phyloP scores from a whole-genome alignment of 1,139 yeast genomes.

The Lodderomyces oxycetoniae region DNA sequence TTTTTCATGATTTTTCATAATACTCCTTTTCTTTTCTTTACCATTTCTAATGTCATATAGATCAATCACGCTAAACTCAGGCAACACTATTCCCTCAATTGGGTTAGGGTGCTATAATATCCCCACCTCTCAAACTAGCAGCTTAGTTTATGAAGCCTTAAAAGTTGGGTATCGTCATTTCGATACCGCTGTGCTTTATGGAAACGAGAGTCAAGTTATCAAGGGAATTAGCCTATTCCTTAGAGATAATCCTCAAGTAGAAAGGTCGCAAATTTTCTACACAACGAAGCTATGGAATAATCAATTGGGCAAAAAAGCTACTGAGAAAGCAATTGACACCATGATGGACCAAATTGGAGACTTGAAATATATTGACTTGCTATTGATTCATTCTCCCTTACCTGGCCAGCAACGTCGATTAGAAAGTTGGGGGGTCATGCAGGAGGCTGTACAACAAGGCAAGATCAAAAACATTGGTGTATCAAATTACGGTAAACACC shows the following conservation, averaged over 20 bases:
- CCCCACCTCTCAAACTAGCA: slow-evolving; percentile 20
- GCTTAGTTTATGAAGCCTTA: slow-evolving; percentile 44
- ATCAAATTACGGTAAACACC: slow-evolving; percentile 62
- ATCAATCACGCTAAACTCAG: slow-evolving; percentile 15
- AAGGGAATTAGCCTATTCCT: slow-evolving; percentile 50
- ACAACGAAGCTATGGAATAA: slow-evolving; percentile 46
- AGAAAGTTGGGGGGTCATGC: slow-evolving; percentile 59
- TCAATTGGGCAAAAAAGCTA: slow-evolving; percentile 25
- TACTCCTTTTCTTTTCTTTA: background rate
- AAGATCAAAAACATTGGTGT: slow-evolving; percentile 60
- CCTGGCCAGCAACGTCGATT: slow-evolving; percentile 48
- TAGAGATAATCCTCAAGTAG: slow-evolving; percentile 41
- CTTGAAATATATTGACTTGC: slow-evolving; percentile 46
- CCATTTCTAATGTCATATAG: slow-evolving; percentile 11
- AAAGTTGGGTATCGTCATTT: slow-evolving; percentile 51
- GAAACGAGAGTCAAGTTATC: slow-evolving; percentile 55
- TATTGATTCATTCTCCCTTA: slow-evolving; percentile 58
- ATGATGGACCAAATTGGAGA: slow-evolving; percentile 26
- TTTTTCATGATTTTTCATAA: background rate
- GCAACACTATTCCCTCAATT: slow-evolving; percentile 30
- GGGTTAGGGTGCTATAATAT: slow-evolving; percentile 37
- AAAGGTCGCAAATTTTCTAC: slow-evolving; percentile 60
- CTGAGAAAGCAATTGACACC: slow-evolving; percentile 25
- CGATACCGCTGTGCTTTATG: slow-evolving; percentile 57
- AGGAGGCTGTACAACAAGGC: slow-evolving; percentile 58